These are phyloP conservation scores for Cylindrotheca fusiformis DNA, from an alignment of 108 stramenopile species.

Conservation along the genomic window DNA sequence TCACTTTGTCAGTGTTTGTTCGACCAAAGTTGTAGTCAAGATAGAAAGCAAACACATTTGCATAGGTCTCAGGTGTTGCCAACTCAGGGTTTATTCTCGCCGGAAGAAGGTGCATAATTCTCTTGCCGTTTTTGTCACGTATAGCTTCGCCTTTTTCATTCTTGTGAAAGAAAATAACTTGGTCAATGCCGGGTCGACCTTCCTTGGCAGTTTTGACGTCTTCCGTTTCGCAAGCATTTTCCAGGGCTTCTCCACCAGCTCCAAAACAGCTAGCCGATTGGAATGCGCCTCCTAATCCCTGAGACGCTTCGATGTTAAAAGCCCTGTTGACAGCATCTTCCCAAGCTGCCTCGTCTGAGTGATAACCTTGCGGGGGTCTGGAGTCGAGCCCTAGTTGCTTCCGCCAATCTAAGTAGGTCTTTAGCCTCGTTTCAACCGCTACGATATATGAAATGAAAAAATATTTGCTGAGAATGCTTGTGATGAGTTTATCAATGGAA, in stretches of 20 bases:
- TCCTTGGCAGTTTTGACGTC: too few species aligned
- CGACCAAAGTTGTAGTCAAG: slow-evolving; percentile 54
- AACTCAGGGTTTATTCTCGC: slow-evolving; percentile 54
- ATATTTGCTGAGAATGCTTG: too few species aligned
- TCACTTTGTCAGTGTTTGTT: slow-evolving; percentile 38
- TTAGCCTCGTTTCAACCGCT: slow-evolving; percentile 14
- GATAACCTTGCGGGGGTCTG: not conserved
- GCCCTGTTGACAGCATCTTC: slow-evolving; percentile 22
- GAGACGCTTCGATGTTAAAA: slow-evolving; percentile 4
- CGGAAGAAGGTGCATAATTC: slow-evolving; percentile 50
- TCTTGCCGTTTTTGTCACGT: slow-evolving; percentile 23
- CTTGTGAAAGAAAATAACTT: slow-evolving; percentile 24
- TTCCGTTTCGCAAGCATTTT: slow-evolving; percentile 8
- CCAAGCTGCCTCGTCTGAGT: slow-evolving; percentile 13
- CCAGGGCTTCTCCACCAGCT: slow-evolving; percentile 6
- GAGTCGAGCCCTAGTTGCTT: slow-evolving; percentile 23
- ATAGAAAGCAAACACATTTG: slow-evolving; percentile 56
- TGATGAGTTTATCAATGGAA: too few species aligned
- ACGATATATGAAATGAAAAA: too few species aligned
- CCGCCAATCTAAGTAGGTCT: slow-evolving; percentile 33
- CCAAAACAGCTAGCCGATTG: too few species aligned
- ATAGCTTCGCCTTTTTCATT: slow-evolving; percentile 17
- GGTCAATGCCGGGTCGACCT: slow-evolving; percentile 9
- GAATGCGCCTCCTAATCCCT: too few species aligned
- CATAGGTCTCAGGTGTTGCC: slow-evolving; percentile 46